Evolutionary conservation across 1,139 yeast genomes (phyloP).

Genomic region (Yamadazyma sp.): DNA sequence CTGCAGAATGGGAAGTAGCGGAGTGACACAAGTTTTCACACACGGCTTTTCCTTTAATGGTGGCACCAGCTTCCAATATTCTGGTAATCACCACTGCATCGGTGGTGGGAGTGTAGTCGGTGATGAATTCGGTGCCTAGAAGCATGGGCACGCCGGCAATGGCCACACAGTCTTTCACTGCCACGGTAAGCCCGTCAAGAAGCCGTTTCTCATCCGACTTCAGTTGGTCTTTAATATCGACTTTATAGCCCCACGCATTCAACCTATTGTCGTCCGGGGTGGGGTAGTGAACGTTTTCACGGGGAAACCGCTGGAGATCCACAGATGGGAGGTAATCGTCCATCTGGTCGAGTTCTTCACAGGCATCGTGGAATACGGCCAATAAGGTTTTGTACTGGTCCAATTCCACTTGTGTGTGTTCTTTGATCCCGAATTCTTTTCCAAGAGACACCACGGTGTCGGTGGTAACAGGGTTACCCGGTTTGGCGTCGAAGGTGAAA

Average conservation of each 20-base stretch:
- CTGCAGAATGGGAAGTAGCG: constrained; percentile 32
- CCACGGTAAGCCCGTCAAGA: constrained; percentile 6
- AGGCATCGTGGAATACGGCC: constrained; percentile 21
- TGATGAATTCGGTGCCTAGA: constrained; percentile 31
- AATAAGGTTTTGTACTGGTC: constrained; percentile 17
- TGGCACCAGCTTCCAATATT: constrained; percentile 31
- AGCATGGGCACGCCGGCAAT: constrained; percentile 34
- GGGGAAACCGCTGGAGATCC: constrained; percentile 29
- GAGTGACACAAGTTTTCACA: constrained; percentile 37
- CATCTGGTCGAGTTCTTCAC: constrained; percentile 19
- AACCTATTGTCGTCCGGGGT: constrained; percentile 18
- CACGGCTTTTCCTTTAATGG: constrained; percentile 31
- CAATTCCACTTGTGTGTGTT: constrained; percentile 10
- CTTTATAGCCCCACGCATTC: constrained; percentile 15
- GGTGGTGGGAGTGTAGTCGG: constrained; percentile 28
- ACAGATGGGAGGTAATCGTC: constrained; percentile 16
- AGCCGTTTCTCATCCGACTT: not conserved
- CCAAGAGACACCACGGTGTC: constrained; percentile 12
- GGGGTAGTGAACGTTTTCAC: constrained; percentile 23
- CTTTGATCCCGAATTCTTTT: constrained; percentile 15
- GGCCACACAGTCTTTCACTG: constrained; percentile 29
- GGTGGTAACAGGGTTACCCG: constrained; percentile 16
- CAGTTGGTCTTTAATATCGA: constrained; percentile 5
- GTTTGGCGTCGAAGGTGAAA: constrained; percentile 13
- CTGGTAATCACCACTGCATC: constrained; percentile 37